Percentiles rank a stretch among this genome's conserved stretches.
These are phyloP conservation scores for Pseudozyma flocculosa DNA, from an alignment of 1,284 basidiomycete genomes.

Conservation along the genomic window DNA sequence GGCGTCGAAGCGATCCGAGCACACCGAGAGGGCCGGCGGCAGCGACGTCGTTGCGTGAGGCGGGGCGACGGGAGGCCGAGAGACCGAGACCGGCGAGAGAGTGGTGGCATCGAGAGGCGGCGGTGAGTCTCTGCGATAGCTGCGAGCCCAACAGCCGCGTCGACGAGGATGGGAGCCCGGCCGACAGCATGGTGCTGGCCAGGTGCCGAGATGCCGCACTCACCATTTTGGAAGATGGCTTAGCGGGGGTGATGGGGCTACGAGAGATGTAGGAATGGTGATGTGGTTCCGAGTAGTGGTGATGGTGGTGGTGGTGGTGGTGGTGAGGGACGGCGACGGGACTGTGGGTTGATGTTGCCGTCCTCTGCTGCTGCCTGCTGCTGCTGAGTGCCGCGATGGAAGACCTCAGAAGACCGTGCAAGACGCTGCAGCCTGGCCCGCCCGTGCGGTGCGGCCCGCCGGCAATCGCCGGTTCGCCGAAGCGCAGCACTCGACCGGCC, in stretches of 20 bases:
- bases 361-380: too few species aligned
- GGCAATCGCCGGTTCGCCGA: too few species aligned
- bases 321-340: too few species aligned
- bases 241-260: not conserved
- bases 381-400: too few species aligned
- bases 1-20: not conserved
- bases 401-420: too few species aligned
- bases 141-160: not conserved
- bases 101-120: constrained; percentile 2
- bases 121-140: constrained; percentile 14
- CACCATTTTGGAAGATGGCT: constrained; percentile 18
- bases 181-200: constrained; percentile 8
- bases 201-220: constrained; percentile 1
- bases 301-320: too few species aligned
- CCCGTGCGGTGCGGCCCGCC: too few species aligned
- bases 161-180: constrained; percentile 5
- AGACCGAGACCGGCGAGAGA: too few species aligned
- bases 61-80: too few species aligned
- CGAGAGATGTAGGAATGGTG: not conserved
- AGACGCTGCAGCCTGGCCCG: too few species aligned
- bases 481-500: too few species aligned
- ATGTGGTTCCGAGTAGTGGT: not conserved
- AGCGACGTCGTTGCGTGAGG: not conserved
- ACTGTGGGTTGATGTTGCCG: too few species aligned
- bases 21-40: not conserved